phyloP scores from a whole-genome alignment of 164 flowering plant genomes.

The Paratinospora sagittata region DNA sequence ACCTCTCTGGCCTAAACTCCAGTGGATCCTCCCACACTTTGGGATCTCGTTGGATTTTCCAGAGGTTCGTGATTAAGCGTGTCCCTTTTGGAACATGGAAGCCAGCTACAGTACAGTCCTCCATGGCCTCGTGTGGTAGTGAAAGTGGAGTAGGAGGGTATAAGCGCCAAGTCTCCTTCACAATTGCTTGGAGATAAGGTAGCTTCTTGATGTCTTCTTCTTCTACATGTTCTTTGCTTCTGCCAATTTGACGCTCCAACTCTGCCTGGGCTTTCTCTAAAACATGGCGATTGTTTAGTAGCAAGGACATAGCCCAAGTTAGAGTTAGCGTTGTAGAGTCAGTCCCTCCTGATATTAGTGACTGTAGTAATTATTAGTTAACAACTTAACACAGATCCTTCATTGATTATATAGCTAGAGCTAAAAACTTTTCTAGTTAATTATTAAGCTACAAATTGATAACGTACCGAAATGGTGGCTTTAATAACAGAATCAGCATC shows the following conservation, averaged over 20 bases:
- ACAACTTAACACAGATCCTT: not conserved
- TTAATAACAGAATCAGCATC: constrained; percentile 18
- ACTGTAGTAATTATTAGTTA: constrained; percentile 7
- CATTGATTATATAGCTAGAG: not conserved
- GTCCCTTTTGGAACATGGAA: constrained; percentile 12
- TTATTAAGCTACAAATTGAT: too few relatives aligned
- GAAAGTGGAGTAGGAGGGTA: constrained; percentile 13
- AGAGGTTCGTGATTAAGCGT: not conserved
- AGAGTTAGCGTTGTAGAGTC: constrained; percentile 20
- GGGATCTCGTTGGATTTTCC: too few relatives aligned
- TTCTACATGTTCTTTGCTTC: constrained; percentile 19
- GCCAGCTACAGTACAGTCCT: constrained; percentile 14
- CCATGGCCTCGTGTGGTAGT: constrained; percentile 10
- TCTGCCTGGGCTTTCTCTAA: constrained; percentile 27
- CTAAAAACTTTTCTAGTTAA: not conserved
- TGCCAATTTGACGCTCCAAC: constrained; percentile 28
- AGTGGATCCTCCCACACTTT: too few relatives aligned
- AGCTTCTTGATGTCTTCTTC: constrained; percentile 5
- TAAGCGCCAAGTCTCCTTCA: constrained; percentile 4
- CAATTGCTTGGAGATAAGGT: constrained; percentile 9
- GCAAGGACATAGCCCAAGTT: constrained; percentile 24
- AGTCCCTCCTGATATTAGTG: constrained; percentile 13
- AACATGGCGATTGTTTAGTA: constrained; percentile 23
- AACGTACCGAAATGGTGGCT: constrained; percentile 25
- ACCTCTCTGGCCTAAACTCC: too few relatives aligned